Conservation (phyloP, 129 eudicot genomes). For the Chrysanthemum seticuspe region DNA sequence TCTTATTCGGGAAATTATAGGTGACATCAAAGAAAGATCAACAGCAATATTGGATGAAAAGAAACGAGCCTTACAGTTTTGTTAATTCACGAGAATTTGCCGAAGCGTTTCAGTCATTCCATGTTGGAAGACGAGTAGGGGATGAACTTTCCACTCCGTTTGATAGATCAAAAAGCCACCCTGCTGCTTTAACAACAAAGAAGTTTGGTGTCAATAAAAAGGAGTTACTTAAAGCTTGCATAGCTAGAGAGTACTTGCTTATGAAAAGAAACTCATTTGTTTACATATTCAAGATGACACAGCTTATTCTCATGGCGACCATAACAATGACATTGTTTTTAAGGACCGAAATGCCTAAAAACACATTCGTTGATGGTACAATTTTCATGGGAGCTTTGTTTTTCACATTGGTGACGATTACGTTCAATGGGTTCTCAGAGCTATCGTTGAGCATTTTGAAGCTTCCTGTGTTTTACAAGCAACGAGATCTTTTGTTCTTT, state of each 20-base stretch:
- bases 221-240: slow-evolving; percentile 81
- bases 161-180: slow-evolving; percentile 80
- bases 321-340: slow-evolving; percentile 71
- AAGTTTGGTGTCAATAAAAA: slow-evolving; percentile 73
- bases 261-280: slow-evolving; percentile 92
- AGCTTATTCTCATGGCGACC: slow-evolving; percentile 66
- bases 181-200: slow-evolving; percentile 71
- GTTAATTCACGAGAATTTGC: slow-evolving; percentile 67
- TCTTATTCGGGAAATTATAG: slow-evolving; percentile 27
- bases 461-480: slow-evolving; percentile 94
- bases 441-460: slow-evolving; percentile 69
- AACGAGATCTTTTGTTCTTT: slow-evolving; percentile 81
- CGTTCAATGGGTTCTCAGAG: slow-evolving; percentile 91
- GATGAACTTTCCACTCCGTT: slow-evolving; percentile 85
- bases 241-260: slow-evolving; percentile 69
- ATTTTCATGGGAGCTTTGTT: slow-evolving; percentile 87
- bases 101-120: slow-evolving; percentile 88
- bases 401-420: slow-evolving; percentile 53
- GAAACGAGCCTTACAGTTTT: slow-evolving; percentile 52
- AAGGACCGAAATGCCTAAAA: slow-evolving; percentile 67
- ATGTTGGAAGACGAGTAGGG: slow-evolving; percentile 64
- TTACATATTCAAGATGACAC: slow-evolving; percentile 74
- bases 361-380: slow-evolving; percentile 51
- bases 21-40: slow-evolving; percentile 86
- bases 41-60: slow-evolving; percentile 62